A percentile compares a stretch with the other conserved stretches of the same genome.
These are phyloP conservation scores for Hawksworthiomyces lignivorus DNA, from an alignment of 2,329 filamentous ascomycete species.

Conservation along the genomic window DNA sequence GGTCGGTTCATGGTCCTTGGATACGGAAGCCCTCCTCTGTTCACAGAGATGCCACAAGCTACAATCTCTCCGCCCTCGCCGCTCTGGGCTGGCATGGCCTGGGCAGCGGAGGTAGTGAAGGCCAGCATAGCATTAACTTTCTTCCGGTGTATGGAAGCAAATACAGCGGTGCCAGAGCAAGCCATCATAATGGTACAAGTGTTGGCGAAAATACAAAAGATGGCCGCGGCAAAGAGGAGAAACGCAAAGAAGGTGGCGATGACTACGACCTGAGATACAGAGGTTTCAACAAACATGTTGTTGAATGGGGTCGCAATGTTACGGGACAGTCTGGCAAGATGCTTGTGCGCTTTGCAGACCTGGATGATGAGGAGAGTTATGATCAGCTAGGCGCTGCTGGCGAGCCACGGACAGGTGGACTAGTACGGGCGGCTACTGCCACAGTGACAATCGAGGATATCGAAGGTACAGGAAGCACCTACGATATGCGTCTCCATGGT, in stretches of 20 bases:
- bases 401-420: slow-evolving; percentile 35
- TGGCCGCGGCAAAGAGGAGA: not conserved
- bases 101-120: not conserved
- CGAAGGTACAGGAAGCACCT: slow-evolving; percentile 61
- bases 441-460: slow-evolving; percentile 66
- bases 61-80: slow-evolving; percentile 60
- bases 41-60: slow-evolving; percentile 38
- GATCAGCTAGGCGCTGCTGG: slow-evolving; percentile 26
- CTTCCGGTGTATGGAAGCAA: too few relatives aligned
- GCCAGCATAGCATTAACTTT: too few relatives aligned
- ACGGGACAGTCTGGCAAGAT: slow-evolving; percentile 66
- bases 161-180: too few relatives aligned
- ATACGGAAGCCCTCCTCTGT: slow-evolving; percentile 46
- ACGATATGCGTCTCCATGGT: slow-evolving; percentile 74
- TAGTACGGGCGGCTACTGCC: slow-evolving; percentile 61
- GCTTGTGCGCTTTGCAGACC: slow-evolving; percentile 57
- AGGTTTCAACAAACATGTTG: slow-evolving; percentile 10
- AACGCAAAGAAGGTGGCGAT: not conserved
- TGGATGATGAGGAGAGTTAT: slow-evolving; percentile 32
- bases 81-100: slow-evolving; percentile 48
- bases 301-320: slow-evolving; percentile 70
- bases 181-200: not conserved
- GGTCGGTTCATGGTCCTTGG: slow-evolving; percentile 71
- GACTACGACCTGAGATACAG: not conserved
- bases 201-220: not conserved